Evolutionary conservation across 1,284 basidiomycete species (phyloP).

Genomic region (Fomitopsis schrenkii): DNA sequence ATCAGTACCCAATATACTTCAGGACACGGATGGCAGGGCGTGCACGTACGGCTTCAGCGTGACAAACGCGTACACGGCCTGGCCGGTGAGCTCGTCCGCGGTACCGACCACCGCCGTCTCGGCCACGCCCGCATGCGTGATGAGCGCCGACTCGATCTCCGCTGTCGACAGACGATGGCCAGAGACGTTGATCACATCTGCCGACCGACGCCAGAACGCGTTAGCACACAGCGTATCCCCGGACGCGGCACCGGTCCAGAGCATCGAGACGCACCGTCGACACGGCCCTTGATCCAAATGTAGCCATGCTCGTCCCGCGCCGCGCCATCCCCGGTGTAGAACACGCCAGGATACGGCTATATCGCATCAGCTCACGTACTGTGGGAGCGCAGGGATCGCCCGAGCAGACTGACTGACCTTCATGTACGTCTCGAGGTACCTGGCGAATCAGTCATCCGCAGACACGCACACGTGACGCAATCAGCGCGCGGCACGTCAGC

Average conservation of each 20-base stretch:
- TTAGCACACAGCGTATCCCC: background rate
- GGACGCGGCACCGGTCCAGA: background rate
- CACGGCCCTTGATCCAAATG: constrained; percentile 97
- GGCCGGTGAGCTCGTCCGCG: constrained; percentile 84
- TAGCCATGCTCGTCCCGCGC: constrained; percentile 94
- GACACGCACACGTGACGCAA: constrained; percentile 3
- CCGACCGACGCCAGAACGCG: background rate
- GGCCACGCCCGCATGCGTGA: constrained; percentile 91
- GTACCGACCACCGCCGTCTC: constrained; percentile 93
- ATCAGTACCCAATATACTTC: background rate
- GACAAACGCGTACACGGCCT: constrained; percentile 85
- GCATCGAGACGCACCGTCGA: constrained; percentile 71
- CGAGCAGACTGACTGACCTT: constrained; percentile 34
- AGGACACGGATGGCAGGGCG: constrained; percentile 16
- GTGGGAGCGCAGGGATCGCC: background rate
- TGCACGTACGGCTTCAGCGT: constrained; percentile 55
- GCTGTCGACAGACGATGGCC: constrained; percentile 97
- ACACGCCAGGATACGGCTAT: constrained; percentile 79
- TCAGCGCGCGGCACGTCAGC: background rate
- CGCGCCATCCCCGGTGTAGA: constrained; percentile 97
- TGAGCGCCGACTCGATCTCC: constrained; percentile 96
- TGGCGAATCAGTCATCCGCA: constrained; percentile 3
- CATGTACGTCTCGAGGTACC: constrained; percentile 89
- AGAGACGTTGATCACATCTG: constrained; percentile 91
- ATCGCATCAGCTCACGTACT: background rate